These are phyloP conservation scores for Astrothelium macrocarpum DNA, from an alignment of 495 filamentous ascomycete species.

Conservation along the genomic window DNA sequence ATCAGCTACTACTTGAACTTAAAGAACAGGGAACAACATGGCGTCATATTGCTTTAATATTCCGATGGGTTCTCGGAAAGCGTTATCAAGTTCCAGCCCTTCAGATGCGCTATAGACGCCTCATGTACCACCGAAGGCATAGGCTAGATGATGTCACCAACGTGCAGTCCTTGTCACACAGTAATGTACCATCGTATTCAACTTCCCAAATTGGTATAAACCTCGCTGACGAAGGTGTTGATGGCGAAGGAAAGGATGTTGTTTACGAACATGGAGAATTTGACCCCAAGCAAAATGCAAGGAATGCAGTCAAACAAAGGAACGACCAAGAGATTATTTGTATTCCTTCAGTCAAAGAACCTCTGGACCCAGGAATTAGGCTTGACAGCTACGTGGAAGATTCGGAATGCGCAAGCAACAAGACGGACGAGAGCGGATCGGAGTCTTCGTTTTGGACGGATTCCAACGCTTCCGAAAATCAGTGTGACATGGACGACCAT, in stretches of 20 bases:
- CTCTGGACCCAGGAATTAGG: constrained; percentile 16
- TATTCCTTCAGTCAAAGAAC: background rate
- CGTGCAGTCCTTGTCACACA: background rate
- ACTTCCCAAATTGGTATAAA: background rate
- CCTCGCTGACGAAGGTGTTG: background rate
- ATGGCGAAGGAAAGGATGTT: background rate
- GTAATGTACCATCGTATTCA: background rate
- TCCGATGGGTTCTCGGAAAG: no score
- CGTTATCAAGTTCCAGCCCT: no score
- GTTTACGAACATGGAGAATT: background rate
- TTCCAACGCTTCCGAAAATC: constrained; percentile 12
- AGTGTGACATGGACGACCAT: constrained; percentile 16
- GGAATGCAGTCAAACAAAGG: background rate
- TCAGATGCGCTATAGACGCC: no score
- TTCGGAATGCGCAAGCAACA: background rate
- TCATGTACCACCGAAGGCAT: background rate
- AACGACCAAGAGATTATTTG: background rate
- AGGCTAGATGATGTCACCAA: background rate
- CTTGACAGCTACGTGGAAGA: constrained; percentile 12
- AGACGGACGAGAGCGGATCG: background rate
- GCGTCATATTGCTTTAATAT: no score
- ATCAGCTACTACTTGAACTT: background rate
- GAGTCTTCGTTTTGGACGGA: constrained; percentile 10
- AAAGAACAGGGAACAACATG: background rate
- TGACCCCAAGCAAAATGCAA: background rate